Evolutionary conservation across 176 grass and related monocot species (phyloP).

Genomic region (Avena sativa): DNA sequence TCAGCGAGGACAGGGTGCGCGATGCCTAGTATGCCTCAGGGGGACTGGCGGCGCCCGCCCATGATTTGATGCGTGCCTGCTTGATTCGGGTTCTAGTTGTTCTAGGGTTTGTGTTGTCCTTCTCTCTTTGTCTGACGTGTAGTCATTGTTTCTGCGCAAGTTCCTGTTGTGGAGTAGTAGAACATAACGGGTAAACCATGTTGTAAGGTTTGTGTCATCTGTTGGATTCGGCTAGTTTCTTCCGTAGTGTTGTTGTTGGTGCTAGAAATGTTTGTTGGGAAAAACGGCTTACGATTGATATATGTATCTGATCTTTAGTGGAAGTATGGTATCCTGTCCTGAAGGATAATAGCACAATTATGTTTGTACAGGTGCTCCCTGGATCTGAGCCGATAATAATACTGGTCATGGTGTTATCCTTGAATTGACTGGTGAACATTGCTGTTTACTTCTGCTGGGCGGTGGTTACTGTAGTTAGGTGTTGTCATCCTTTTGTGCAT

Average conservation of each 20-base stretch:
- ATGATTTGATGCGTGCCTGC: slow-evolving; percentile 21
- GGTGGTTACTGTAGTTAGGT: background rate
- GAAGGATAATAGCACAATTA: background rate
- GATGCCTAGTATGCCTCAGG: background rate
- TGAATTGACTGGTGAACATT: background rate
- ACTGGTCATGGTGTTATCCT: background rate
- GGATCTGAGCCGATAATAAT: slow-evolving; percentile 10
- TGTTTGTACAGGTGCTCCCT: background rate
- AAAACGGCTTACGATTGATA: background rate
- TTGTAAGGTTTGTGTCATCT: background rate
- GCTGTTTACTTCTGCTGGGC: background rate
- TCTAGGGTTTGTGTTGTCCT: slow-evolving; percentile 18
- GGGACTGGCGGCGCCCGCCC: background rate
- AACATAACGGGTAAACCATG: background rate
- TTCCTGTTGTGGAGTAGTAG: background rate
- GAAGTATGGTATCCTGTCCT: background rate
- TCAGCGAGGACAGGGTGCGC: background rate
- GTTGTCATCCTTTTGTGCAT: background rate
- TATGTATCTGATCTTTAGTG: slow-evolving; percentile 22
- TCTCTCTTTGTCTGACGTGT: background rate
- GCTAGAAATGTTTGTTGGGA: background rate
- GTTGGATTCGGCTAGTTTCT: slow-evolving; percentile 15
- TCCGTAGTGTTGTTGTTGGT: background rate
- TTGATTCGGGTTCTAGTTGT: slow-evolving; percentile 11
- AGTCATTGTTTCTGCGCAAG: background rate